A percentile compares a stretch with the other conserved stretches of the same genome.
These are phyloP conservation scores for Croton laevigatus DNA, from an alignment of 441 rosid genomes.

Conservation along the genomic window DNA sequence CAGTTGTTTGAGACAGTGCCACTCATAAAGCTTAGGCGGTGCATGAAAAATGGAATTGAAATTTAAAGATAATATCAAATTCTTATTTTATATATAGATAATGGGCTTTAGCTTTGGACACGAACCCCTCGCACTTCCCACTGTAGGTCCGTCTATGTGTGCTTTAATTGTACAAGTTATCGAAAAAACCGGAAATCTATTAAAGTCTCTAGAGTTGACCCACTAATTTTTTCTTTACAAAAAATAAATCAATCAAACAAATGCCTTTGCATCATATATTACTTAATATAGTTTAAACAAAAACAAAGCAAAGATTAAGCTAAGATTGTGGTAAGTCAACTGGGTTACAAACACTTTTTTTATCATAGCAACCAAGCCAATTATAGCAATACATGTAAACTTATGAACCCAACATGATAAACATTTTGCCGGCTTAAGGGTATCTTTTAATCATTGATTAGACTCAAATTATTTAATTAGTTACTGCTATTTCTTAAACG, in stretches of 20 bases:
- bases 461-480: not conserved
- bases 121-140: too few species aligned
- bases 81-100: too few species aligned
- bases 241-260: not conserved
- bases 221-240: too few species aligned
- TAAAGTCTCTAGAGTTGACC: not conserved
- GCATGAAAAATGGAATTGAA: too few species aligned
- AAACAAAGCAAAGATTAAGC: not conserved
- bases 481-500: constrained; percentile 1
- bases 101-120: too few species aligned
- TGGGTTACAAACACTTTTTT: not conserved
- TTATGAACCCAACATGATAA: constrained; percentile 6
- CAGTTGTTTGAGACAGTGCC: too few species aligned
- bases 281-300: too few species aligned
- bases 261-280: not conserved
- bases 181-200: constrained; percentile 1
- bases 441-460: constrained; percentile 6
- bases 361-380: not conserved
- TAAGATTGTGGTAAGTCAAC: not conserved
- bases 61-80: too few species aligned
- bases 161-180: constrained; percentile 20
- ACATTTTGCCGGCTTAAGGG: constrained; percentile 14
- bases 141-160: too few species aligned
- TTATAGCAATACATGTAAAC: not conserved
- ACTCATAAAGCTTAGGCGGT: too few species aligned